A percentile compares a stretch with the other conserved stretches of the same genome.
Evolutionary conservation across 495 filamentous ascomycete genomes (phyloP).

Genomic region (Cercophora scortea): DNA sequence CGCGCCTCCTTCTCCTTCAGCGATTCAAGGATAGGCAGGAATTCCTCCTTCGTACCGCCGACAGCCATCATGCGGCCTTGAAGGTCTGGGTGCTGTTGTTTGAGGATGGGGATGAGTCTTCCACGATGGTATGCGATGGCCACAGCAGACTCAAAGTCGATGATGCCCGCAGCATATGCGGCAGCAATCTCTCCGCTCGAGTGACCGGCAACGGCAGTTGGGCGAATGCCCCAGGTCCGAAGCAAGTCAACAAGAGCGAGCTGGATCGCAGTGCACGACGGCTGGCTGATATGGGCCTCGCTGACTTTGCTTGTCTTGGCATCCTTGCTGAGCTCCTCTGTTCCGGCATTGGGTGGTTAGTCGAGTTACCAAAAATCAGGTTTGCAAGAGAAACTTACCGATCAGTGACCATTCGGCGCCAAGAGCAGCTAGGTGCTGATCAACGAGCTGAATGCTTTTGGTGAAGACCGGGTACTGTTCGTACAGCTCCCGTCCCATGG

Average conservation of each 20-base stretch:
- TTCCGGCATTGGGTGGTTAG: not conserved
- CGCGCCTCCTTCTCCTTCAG: constrained; percentile 29
- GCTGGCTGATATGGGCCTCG: constrained; percentile 38
- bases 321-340: constrained; percentile 19
- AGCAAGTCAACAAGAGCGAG: constrained; percentile 48
- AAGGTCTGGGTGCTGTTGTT: constrained; percentile 19
- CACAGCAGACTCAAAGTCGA: constrained; percentile 46
- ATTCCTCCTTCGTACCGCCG: constrained; percentile 35
- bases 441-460: constrained; percentile 22
- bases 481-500: constrained; percentile 45
- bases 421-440: constrained; percentile 18
- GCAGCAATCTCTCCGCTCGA: constrained; percentile 56
- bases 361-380: not conserved
- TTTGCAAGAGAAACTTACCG: not conserved
- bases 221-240: constrained; percentile 41
- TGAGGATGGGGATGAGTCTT: constrained; percentile 24
- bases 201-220: constrained; percentile 49
- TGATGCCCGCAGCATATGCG: constrained; percentile 36
- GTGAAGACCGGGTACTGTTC: constrained; percentile 31
- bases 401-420: constrained; percentile 30
- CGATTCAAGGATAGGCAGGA: constrained; percentile 27
- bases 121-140: constrained; percentile 41
- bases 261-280: constrained; percentile 42
- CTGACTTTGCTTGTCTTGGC: constrained; percentile 36
- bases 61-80: constrained; percentile 44